A percentile compares a stretch with the other conserved stretches of the same genome.
Evolutionary conservation across 352 stramenopile genomes (phyloP).

Genomic region (Globisporangium mamillatum): DNA sequence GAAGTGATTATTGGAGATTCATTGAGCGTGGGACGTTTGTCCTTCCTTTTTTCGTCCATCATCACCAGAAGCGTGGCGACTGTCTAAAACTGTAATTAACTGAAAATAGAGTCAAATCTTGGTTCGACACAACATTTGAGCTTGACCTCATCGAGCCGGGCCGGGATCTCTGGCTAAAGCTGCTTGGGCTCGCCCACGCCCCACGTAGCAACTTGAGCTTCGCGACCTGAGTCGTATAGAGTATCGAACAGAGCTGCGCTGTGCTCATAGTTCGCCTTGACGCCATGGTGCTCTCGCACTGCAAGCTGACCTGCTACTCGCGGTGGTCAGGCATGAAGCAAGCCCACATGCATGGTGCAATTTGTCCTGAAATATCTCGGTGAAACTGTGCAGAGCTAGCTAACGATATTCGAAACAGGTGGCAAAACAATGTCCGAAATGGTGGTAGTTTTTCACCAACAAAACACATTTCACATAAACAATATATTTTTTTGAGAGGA

Average conservation of each 20-base stretch:
- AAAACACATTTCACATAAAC: too few species aligned
- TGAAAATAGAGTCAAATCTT: neutral
- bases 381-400: neutral
- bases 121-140: neutral
- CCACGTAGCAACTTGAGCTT: too few species aligned
- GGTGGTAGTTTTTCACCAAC: too few species aligned
- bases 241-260: neutral
- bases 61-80: neutral
- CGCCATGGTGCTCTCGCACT: neutral
- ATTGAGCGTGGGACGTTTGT: neutral
- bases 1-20: neutral
- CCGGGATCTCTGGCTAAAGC: too few species aligned
- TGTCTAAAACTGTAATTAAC: neutral
- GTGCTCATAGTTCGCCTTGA: neutral
- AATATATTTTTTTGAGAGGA: too few species aligned
- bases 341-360: neutral
- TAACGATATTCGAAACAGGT: neutral
- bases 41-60: neutral
- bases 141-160: too few species aligned
- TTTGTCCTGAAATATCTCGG: neutral
- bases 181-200: too few species aligned
- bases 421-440: neutral
- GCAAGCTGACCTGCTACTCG: neutral
- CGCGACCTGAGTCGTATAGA: too few species aligned
- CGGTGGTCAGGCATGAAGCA: neutral